phyloP scores from a whole-genome alignment of 108 stramenopile genomes.

The Discostella pseudostelligera region DNA sequence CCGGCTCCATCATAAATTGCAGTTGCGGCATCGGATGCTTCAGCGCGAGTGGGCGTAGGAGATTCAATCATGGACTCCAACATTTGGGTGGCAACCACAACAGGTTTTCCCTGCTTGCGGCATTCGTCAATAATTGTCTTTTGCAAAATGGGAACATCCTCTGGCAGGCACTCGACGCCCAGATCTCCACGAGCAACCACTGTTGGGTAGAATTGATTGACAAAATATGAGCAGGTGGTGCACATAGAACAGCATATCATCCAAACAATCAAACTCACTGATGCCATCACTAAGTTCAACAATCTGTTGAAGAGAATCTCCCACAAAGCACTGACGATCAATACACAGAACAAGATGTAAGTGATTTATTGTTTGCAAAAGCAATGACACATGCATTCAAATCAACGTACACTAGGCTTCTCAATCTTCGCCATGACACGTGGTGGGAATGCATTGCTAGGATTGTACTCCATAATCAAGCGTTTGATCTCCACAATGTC shows the following conservation, averaged over 20 bases:
- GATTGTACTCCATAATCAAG: constrained; percentile 70
- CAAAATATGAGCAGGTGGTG: neutral
- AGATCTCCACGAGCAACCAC: constrained; percentile 96
- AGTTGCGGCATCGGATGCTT: constrained; percentile 93
- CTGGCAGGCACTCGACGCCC: constrained; percentile 90
- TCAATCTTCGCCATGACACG: constrained; percentile 96
- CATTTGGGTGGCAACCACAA: constrained; percentile 77
- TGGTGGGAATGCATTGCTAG: constrained; percentile 61
- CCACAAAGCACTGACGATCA: constrained; percentile 58
- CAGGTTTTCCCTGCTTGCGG: constrained; percentile 81
- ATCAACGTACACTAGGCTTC: constrained; percentile 89
- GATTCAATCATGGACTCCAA: constrained; percentile 82
- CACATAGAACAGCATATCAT: neutral
- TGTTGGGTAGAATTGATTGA: neutral
- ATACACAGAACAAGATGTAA: no score
- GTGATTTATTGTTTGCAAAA: no score
- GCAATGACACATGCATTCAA: neutral
- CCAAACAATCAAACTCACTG: constrained; percentile 28
- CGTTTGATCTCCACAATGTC: constrained; percentile 86
- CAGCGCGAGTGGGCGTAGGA: constrained; percentile 94
- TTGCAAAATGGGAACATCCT: constrained; percentile 93
- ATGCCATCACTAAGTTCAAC: constrained; percentile 90
- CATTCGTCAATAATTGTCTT: constrained; percentile 92
- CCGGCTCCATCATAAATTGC: constrained; percentile 94
- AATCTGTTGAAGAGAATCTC: constrained; percentile 73